These are phyloP conservation scores for Tausonia pullulans DNA, from an alignment of 1,284 basidiomycete genomes.

Conservation along the genomic window DNA sequence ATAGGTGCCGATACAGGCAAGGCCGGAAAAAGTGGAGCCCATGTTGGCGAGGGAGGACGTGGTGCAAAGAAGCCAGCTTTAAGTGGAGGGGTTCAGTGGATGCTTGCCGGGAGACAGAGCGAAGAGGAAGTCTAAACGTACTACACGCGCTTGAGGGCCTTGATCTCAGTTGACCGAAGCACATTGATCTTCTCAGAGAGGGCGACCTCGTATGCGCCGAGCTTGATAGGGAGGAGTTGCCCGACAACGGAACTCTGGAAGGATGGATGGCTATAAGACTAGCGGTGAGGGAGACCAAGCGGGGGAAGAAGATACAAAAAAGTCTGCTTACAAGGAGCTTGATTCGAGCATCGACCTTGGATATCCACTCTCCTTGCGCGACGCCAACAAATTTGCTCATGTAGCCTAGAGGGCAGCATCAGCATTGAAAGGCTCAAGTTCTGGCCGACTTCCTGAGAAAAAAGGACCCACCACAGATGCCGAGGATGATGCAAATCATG, in stretches of 20 bases:
- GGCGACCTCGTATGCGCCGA: slow-evolving; percentile 4
- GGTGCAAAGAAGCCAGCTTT: not conserved
- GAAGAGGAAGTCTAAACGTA: not conserved
- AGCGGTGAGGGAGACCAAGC: not conserved
- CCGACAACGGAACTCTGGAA: slow-evolving; percentile 8
- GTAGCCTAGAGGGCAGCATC: too few relatives aligned
- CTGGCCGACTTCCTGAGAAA: too few relatives aligned
- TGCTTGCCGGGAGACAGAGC: not conserved
- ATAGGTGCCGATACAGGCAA: slow-evolving; percentile 9
- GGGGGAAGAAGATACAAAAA: not conserved
- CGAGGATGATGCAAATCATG: not conserved
- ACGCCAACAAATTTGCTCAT: not conserved
- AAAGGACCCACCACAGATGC: too few relatives aligned
- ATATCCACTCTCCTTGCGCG: slow-evolving; percentile 13
- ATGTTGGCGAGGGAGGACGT: slow-evolving; percentile 3
- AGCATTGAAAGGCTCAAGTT: too few relatives aligned
- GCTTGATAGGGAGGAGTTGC: slow-evolving; percentile 15
- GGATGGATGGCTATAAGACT: not conserved
- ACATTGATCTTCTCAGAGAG: slow-evolving; percentile 3
- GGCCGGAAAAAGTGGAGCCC: slow-evolving; percentile 5
- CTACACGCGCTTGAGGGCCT: slow-evolving; percentile 3
- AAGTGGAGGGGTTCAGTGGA: not conserved
- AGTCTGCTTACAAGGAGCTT: slow-evolving; percentile 6
- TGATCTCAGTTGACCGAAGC: slow-evolving; percentile 1
- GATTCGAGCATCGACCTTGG: slow-evolving; percentile 5